phyloP scores from a whole-genome alignment of 345 rosid genomes.

The Toxicodendron radicans region DNA sequence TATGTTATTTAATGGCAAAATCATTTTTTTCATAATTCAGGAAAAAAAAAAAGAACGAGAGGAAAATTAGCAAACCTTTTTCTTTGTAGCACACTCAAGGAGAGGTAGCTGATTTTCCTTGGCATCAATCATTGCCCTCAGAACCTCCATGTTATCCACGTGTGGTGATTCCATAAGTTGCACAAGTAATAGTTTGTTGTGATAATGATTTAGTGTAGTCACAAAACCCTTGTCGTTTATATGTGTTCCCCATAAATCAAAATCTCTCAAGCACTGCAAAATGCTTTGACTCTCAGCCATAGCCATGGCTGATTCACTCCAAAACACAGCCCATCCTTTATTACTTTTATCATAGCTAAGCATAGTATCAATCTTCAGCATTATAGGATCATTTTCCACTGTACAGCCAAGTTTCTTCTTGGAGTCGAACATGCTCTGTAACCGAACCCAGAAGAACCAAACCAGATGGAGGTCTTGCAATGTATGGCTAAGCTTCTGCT shows the following conservation, averaged over 20 bases:
- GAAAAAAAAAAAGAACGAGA: no score
- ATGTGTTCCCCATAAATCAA: neutral
- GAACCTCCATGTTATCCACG: no score
- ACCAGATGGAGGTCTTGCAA: slow-evolving; percentile 4
- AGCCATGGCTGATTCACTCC: neutral
- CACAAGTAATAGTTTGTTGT: neutral
- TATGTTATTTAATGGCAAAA: no score
- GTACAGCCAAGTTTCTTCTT: slow-evolving; percentile 28
- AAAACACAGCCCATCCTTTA: slow-evolving; percentile 37
- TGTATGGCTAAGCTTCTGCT: slow-evolving; percentile 24
- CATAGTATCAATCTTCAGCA: slow-evolving; percentile 34
- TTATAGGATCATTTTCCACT: slow-evolving; percentile 20
- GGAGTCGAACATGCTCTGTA: slow-evolving; percentile 43
- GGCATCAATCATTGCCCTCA: no score
- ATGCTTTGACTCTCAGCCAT: neutral
- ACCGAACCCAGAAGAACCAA: slow-evolving; percentile 42
- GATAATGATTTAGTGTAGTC: slow-evolving; percentile 2
- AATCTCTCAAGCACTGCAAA: slow-evolving; percentile 9
- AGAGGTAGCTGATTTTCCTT: no score
- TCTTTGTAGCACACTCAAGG: no score
- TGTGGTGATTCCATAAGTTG: no score
- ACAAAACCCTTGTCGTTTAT: slow-evolving; percentile 6
- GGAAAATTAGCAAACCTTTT: no score
- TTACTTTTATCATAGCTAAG: slow-evolving; percentile 38
- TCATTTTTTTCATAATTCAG: no score